Conservation (phyloP, 495 filamentous ascomycete genomes). For the Lichina pygmaea region DNA sequence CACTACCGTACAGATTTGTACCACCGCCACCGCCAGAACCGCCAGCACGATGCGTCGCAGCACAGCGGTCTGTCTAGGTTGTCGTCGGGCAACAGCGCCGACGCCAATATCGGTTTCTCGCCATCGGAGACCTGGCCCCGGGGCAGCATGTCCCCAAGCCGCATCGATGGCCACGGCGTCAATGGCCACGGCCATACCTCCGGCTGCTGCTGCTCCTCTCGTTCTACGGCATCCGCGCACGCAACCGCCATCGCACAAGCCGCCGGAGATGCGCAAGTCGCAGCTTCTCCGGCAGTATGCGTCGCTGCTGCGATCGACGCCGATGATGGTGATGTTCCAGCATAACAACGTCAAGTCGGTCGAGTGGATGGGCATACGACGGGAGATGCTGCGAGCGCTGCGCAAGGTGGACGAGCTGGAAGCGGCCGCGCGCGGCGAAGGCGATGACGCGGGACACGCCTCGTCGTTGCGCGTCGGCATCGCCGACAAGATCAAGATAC, state of each 20-base stretch:
- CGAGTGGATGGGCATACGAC: slow-evolving; percentile 70
- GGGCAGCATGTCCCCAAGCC: not conserved
- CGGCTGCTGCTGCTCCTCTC: slow-evolving; percentile 22
- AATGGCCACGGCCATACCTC: slow-evolving; percentile 4
- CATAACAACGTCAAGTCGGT: slow-evolving; percentile 78
- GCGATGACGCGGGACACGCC: slow-evolving; percentile 13
- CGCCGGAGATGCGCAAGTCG: slow-evolving; percentile 69
- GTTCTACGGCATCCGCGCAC: slow-evolving; percentile 32
- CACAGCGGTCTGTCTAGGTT: no score
- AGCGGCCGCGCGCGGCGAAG: slow-evolving; percentile 11
- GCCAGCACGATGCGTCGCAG: no score
- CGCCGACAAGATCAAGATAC: slow-evolving; percentile 37
- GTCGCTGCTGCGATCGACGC: slow-evolving; percentile 67
- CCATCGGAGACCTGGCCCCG: no score
- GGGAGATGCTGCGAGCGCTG: slow-evolving; percentile 49
- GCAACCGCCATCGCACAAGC: slow-evolving; percentile 72
- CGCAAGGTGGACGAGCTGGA: slow-evolving; percentile 29
- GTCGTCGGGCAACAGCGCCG: not conserved
- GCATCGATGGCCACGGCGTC: not conserved
- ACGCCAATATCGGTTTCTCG: not conserved
- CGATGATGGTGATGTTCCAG: slow-evolving; percentile 79
- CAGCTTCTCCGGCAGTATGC: slow-evolving; percentile 86
- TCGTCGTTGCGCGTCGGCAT: slow-evolving; percentile 12
- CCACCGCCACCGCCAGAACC: no score
- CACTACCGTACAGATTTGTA: no score